Percentiles rank a stretch among this genome's conserved stretches.
These are phyloP conservation scores for Candida quercuum DNA, from an alignment of 805 yeast species.

Conservation along the genomic window DNA sequence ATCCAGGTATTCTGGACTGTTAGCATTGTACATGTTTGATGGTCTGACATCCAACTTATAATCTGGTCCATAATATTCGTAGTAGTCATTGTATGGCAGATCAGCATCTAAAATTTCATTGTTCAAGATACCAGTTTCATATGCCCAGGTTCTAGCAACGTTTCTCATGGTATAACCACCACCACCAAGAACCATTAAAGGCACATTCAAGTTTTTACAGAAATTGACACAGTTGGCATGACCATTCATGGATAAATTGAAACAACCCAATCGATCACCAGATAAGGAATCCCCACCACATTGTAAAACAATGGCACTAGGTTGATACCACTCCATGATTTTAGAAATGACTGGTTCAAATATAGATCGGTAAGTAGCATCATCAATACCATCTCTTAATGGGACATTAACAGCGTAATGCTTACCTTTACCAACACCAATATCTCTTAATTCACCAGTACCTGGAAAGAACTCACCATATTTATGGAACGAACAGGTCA, in stretches of 20 bases:
- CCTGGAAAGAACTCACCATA: constrained; percentile 94
- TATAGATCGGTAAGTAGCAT: constrained; percentile 67
- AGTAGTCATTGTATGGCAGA: constrained; percentile 76
- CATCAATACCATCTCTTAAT: constrained; percentile 89
- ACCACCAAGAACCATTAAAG: constrained; percentile 93
- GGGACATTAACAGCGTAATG: constrained; percentile 85
- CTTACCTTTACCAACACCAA: constrained; percentile 81
- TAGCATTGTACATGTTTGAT: constrained; percentile 94
- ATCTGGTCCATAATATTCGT: constrained; percentile 96
- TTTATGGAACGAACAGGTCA: constrained; percentile 88
- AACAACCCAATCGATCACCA: constrained; percentile 94
- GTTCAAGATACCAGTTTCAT: constrained; percentile 83
- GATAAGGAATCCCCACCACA: constrained; percentile 98
- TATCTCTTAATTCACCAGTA: constrained; percentile 81
- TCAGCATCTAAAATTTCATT: constrained; percentile 71
- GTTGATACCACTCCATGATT: constrained; percentile 83
- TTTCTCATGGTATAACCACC: constrained; percentile 98
- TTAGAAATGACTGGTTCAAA: constrained; percentile 84
- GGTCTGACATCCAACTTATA: constrained; percentile 92
- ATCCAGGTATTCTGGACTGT: constrained; percentile 86
- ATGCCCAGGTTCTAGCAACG: constrained; percentile 94
- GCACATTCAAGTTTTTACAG: constrained; percentile 80
- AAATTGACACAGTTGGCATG: constrained; percentile 95
- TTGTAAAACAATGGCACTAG: constrained; percentile 93
- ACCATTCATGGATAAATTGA: constrained; percentile 87